Conservation (phyloP, 352 stramenopile genomes). For the Phytopythium sindhum region DNA sequence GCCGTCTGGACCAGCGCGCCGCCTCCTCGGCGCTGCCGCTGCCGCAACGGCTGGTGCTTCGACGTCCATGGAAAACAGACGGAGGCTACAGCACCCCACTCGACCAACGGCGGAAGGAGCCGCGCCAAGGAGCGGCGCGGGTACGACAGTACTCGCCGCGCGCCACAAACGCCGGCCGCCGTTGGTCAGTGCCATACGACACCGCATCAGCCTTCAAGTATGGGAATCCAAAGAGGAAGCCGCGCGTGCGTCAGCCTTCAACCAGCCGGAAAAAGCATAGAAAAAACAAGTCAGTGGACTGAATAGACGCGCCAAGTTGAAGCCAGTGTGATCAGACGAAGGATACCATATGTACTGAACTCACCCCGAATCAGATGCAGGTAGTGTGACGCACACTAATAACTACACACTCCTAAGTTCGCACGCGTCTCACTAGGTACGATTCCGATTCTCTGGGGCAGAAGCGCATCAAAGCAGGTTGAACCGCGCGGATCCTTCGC, state of each 20-base stretch:
- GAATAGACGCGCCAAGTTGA: no score
- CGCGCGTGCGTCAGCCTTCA: no score
- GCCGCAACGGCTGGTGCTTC: not conserved
- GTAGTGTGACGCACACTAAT: no score
- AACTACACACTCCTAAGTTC: no score
- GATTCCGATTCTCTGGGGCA: no score
- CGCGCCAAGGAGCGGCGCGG: not conserved
- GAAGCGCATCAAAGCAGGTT: not conserved
- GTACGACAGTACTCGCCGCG: constrained; percentile 1
- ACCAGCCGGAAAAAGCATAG: no score
- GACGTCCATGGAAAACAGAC: not conserved
- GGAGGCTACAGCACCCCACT: not conserved
- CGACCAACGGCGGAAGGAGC: not conserved
- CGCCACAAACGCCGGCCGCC: not conserved
- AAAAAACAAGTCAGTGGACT: no score
- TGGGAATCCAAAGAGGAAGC: no score
- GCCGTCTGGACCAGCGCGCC: not conserved
- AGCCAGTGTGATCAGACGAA: no score
- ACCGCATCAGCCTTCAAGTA: no score
- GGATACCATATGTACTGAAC: no score
- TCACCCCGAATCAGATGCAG: no score
- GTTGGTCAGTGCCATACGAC: not conserved
- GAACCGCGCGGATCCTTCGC: not conserved
- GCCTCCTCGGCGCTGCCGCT: not conserved
- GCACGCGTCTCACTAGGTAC: not conserved